A percentile compares a stretch with the other conserved stretches of the same genome.
Evolutionary conservation across 2,329 filamentous ascomycete genomes (phyloP).

Genomic region (Drechslerella coelobrocha): DNA sequence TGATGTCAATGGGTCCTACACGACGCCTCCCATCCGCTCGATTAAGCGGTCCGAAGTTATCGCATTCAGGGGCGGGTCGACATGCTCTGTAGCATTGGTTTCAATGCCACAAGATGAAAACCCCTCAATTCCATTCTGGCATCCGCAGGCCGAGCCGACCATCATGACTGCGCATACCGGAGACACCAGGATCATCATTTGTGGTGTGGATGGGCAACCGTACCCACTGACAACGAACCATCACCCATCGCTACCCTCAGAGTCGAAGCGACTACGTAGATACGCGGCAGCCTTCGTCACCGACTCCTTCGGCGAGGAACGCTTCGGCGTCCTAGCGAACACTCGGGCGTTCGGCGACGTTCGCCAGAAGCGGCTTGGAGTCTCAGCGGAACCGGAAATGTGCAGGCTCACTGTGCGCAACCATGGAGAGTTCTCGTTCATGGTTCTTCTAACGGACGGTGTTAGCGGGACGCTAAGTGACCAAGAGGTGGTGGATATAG

Average conservation of each 20-base stretch:
- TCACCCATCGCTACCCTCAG: constrained; percentile 84
- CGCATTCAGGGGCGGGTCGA: constrained; percentile 87
- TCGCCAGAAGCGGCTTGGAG: constrained; percentile 86
- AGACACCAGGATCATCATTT: constrained; percentile 88
- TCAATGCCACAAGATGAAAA: constrained; percentile 82
- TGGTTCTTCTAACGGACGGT: constrained; percentile 88
- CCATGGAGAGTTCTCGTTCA: constrained; percentile 84
- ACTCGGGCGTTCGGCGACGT: constrained; percentile 94
- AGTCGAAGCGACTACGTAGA: constrained; percentile 80
- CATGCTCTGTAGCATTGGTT: constrained; percentile 85
- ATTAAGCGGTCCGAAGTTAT: constrained; percentile 43
- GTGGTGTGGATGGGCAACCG: constrained; percentile 82
- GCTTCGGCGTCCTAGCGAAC: constrained; percentile 91
- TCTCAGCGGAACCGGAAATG: constrained; percentile 91
- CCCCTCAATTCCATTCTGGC: constrained; percentile 76
- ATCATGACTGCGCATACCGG: constrained; percentile 89
- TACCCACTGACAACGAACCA: constrained; percentile 87
- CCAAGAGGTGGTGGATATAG: constrained; percentile 93
- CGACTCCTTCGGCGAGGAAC: constrained; percentile 96
- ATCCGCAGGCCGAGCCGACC: constrained; percentile 82
- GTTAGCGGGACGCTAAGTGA: constrained; percentile 84
- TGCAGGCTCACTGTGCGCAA: constrained; percentile 73
- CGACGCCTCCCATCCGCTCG: constrained; percentile 39
- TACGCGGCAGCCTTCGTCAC: constrained; percentile 88
- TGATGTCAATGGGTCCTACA: constrained; percentile 48